Base-by-base conservation (phyloP, 2,329 filamentous ascomycete genomes). In the Diaporthe vaccinii region DNA sequence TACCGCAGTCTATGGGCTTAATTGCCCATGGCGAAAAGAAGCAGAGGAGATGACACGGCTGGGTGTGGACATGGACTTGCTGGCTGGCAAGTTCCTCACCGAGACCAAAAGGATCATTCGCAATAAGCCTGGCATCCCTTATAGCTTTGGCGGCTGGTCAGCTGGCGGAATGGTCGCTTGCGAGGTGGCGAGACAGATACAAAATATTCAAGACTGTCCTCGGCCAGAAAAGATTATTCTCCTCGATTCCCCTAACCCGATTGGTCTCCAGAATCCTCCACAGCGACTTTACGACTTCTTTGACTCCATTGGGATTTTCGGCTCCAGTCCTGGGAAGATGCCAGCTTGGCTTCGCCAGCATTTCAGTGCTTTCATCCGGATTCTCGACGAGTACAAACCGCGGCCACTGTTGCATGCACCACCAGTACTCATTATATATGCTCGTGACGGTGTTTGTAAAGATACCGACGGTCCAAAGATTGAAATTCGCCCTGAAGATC, bases 91-190 rank as follows among this genome's bases (percentile, higher is more conserved):
- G 36, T 73, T 34, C 61, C 34, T 28, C 72, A 61, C 36, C 28
- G 72, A 49, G 39, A 73, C 61, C 20, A 46, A 14, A 10, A 28
- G 61, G 0, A 67, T 67, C 28, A 36, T 67, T 67, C 20, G 4
- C 17, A 49, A 49, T 2, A 49, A 46, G 22, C 72, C 61, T 3
- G 5, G n/a, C 9, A n/a, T 53, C 15, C 51, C 59, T 20, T 73
- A 68, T 22, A 46, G 34, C 14, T 14, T 73, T 17, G 72, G 59
- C 1, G 72, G 72, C 9, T 73, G 72, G 72, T 73, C 72, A 14
- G 31, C 72, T 1, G 72, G 72, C 12, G 72, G 72, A n/a, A 58
- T 73, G 15, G 25, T 73, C 22, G 59, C 72, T 3, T 73, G 55
- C 25, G 61, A 67, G 20, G 61, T 67, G 9, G 20, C 44, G 10